Base-by-base conservation (phyloP, 495 filamentous ascomycete genomes). In the Thermochaetoides thermophila region DNA sequence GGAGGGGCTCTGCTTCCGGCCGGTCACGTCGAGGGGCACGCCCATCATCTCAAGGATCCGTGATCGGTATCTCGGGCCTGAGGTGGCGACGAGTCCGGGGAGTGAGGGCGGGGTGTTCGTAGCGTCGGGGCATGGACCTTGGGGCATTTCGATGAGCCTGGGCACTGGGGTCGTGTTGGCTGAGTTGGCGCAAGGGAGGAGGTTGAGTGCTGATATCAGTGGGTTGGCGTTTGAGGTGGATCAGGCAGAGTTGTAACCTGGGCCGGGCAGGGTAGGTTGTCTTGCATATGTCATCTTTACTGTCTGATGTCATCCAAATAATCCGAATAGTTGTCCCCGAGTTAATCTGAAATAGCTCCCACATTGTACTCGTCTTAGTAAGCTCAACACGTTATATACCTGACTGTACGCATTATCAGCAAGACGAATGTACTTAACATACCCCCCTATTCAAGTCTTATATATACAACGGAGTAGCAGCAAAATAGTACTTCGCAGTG, bases 81-180 rank as follows among this genome's bases (percentile, higher is more conserved):
- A 52, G 1, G 41, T 53, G 27, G 52, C 49, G 8, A 48, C 71
- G 15, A 60, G 50, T 34, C 56, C 61, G 16, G 41, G 43, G 1
- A 44, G 42, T 2, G 63, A 66, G 5, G 76, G 76, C 0, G 78
- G 80, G 1, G 74, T 89, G 7, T 84, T 71, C 46, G 45, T 86
- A 14, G 74, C 74, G 1, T 57, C 77, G 7, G 82, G 82, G 0
- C 81, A 86, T 58, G 77, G 78, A 1, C 71, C 77, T 8, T 81
- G 76, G 77, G 77, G 78, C 0, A 80, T 81, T 13, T 63, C 61
- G 23, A 37, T 73, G 44, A 60, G 63, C 29, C 45, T 80, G 29
- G 78, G 76, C 20, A 80, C 74, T n/a, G 76, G 78, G 1, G 64
- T 63, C 30, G 66, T 77, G n/a, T 46, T 80, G 44, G 68, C 68